Base-by-base conservation (phyloP, 371 early-diverging fungal genomes). In the Umbelopsis sp. region DNA sequence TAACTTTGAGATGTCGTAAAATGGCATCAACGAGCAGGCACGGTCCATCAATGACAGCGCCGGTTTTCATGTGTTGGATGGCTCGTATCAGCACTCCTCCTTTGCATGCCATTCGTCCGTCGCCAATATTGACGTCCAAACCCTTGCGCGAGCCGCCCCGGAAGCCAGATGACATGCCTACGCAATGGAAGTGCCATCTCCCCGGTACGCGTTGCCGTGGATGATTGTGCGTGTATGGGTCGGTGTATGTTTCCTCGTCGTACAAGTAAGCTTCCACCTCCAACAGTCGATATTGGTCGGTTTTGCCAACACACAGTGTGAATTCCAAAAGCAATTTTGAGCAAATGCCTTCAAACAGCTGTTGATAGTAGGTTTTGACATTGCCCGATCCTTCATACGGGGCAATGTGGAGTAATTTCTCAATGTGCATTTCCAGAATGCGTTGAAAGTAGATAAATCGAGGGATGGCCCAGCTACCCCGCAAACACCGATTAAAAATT, bases 71-170 rank as follows among this genome's bases (percentile, higher is more conserved):
- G 45, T 80, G 66, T 24, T 71, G 57, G 22, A 83, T 72, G 18
- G 78, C 70, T 32, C 83, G 76, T 44, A 83, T 78, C 24, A 83
- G 68, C 66, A 83, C 71, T n/a, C 83, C 83, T 37, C 83, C 83
- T 38, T 76, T 73, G 65, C 74, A 75, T 18, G 72, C 70, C 25
- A 44, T 25, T 8, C 71, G 53, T 10, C 37, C 24, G 48, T 70
- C 71, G 1, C 80, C 80, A 50, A 79, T 51, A 10, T 81, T 83
- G 50, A 83, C 74, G 70, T 83, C 83, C n/a, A 83, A 51, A 16
- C 83, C 83, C 66, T 83, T 81, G 35, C 81, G 70, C 6, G 74
- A 70, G n/a, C 83, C 83, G n/a, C 78, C 81, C 44, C 77, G 76
- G 46, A 76, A 80, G 18, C 81, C 80, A 20, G 63, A 65, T 11